Evolutionary conservation across 2,329 filamentous ascomycete species (phyloP).

Genomic region (Xylaria sp.): DNA sequence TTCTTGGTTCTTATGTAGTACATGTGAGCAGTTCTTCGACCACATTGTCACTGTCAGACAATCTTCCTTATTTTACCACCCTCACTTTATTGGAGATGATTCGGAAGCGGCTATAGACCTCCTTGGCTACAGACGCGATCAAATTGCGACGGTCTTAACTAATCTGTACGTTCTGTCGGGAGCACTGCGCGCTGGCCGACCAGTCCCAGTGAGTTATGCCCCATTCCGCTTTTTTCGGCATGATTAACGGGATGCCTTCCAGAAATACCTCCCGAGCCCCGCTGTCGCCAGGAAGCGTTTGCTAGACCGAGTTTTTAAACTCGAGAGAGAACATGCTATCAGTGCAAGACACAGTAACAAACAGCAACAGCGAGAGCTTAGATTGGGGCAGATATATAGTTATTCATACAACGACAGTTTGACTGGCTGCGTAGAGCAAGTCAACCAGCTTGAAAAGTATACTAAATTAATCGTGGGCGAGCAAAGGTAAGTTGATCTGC

Average conservation of each 20-base stretch:
- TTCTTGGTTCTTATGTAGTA: not conserved
- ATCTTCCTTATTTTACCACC: slow-evolving; percentile 67
- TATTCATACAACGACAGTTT: slow-evolving; percentile 64
- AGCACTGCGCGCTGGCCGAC: slow-evolving; percentile 60
- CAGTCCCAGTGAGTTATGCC: slow-evolving; percentile 57
- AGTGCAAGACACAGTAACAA: slow-evolving; percentile 41
- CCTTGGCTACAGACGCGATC: slow-evolving; percentile 63
- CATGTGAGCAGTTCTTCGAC: slow-evolving; percentile 68
- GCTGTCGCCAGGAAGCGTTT: slow-evolving; percentile 63
- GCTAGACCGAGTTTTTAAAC: slow-evolving; percentile 60
- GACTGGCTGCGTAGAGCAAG: slow-evolving; percentile 64
- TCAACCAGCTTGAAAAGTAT: slow-evolving; percentile 64
- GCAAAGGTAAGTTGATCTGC: slow-evolving; percentile 49
- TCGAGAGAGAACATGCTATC: slow-evolving; percentile 54
- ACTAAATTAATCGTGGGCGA: slow-evolving; percentile 69
- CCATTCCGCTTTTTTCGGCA: not conserved
- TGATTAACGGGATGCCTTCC: slow-evolving; percentile 3
- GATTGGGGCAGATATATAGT: slow-evolving; percentile 67
- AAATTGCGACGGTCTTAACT: slow-evolving; percentile 66
- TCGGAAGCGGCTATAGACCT: slow-evolving; percentile 60
- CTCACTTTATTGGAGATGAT: slow-evolving; percentile 61
- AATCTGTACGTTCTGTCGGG: slow-evolving; percentile 68
- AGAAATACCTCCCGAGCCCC: slow-evolving; percentile 66
- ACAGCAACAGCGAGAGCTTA: slow-evolving; percentile 52
- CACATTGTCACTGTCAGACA: slow-evolving; percentile 67